A percentile compares a stretch with the other conserved stretches of the same genome.
Evolutionary conservation across 1,284 basidiomycete genomes (phyloP).

Genomic region (Pterula multifida): DNA sequence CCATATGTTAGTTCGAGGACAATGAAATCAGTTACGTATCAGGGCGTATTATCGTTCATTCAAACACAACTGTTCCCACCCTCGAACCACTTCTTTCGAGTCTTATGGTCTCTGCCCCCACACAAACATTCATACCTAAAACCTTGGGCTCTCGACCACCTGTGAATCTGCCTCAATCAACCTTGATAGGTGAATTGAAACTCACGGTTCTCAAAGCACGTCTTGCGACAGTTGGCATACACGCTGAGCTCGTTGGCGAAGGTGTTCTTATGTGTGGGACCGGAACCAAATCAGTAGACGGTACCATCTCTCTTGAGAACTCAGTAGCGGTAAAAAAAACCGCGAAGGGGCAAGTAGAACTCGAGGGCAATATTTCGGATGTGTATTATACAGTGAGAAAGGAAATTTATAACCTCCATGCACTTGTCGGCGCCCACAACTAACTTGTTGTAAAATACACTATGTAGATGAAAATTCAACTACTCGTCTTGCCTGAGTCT

Average conservation of each 20-base stretch:
- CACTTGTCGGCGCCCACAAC: constrained; percentile 60
- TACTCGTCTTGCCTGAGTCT: constrained; percentile 71
- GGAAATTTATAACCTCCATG: constrained; percentile 84
- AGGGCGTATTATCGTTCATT: constrained; percentile 72
- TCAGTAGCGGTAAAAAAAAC: constrained; percentile 84
- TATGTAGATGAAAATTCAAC: not conserved
- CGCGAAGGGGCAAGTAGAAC: constrained; percentile 69
- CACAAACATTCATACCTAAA: constrained; percentile 20
- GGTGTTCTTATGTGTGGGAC: constrained; percentile 89
- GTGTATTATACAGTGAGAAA: constrained; percentile 80
- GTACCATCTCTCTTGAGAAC: constrained; percentile 45
- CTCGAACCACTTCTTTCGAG: constrained; percentile 38
- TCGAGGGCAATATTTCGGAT: constrained; percentile 83
- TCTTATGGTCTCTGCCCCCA: constrained; percentile 19
- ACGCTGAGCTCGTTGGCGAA: constrained; percentile 88
- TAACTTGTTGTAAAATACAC: not conserved
- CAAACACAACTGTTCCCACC: constrained; percentile 65
- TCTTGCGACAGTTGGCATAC: constrained; percentile 62
- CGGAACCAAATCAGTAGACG: constrained; percentile 34
- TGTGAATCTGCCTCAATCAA: constrained; percentile 64
- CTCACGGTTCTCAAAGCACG: constrained; percentile 76
- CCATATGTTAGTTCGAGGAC: constrained; percentile 75
- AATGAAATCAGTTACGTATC: constrained; percentile 91
- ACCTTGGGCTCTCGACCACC: constrained; percentile 50
- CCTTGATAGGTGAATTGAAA: constrained; percentile 93